Percentiles rank a stretch among this genome's conserved stretches.
phyloP scores from a whole-genome alignment of 2,329 filamentous ascomycete species.

The Epichloe aotearoae region DNA sequence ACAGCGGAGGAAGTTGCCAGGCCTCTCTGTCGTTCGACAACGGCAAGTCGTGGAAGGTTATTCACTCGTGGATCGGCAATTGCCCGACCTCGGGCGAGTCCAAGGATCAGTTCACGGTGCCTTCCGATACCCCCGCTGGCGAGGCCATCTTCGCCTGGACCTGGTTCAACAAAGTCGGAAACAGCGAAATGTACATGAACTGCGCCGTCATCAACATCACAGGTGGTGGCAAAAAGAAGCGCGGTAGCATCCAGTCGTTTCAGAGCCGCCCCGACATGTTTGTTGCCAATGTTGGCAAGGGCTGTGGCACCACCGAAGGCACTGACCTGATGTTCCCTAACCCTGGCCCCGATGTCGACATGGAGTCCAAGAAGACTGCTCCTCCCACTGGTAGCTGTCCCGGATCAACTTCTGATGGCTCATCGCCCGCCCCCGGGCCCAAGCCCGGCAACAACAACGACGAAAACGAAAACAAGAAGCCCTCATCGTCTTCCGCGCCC shows the following conservation, averaged over 20 bases:
- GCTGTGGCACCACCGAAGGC: slow-evolving; percentile 44
- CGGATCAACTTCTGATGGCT: background rate
- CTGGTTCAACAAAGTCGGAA: slow-evolving; percentile 65
- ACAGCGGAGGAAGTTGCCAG: slow-evolving; percentile 66
- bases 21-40: slow-evolving; percentile 61
- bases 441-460: background rate
- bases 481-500: background rate
- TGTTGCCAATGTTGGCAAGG: slow-evolving; percentile 52
- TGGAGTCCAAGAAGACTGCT: slow-evolving; percentile 21
- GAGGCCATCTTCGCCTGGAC: slow-evolving; percentile 62
- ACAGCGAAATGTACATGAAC: slow-evolving; percentile 81
- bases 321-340: slow-evolving; percentile 51
- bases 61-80: slow-evolving; percentile 42
- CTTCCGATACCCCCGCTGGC: slow-evolving; percentile 44
- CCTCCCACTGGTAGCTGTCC: slow-evolving; percentile 22
- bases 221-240: slow-evolving; percentile 14
- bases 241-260: slow-evolving; percentile 29
- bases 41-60: slow-evolving; percentile 56
- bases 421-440: background rate
- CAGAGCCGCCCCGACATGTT: slow-evolving; percentile 52
- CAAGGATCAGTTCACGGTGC: slow-evolving; percentile 53
- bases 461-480: background rate
- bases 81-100: slow-evolving; percentile 34
- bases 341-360: slow-evolving; percentile 43
- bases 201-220: slow-evolving; percentile 58